Evolutionary conservation across 495 filamentous ascomycete genomes (phyloP), one percentile per base, ranked within the genome.

Genomic region (Xylaria nigripes): DNA sequence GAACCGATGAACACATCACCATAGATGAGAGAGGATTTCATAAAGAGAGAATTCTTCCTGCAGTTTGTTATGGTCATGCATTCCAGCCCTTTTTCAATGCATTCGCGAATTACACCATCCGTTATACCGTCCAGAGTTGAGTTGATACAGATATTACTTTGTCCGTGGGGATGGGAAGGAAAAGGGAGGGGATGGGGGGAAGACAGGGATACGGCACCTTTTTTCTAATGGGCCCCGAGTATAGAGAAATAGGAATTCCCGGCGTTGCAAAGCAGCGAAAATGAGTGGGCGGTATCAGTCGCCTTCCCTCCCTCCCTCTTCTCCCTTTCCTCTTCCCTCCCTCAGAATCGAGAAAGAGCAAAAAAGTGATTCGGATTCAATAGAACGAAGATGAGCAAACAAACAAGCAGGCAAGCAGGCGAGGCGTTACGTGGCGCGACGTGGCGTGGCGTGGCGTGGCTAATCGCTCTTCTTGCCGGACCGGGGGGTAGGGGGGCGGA

Each of bases 1-100:
- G 75, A 81, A 61, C 77, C 77, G 9, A 81, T 81, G 78, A 78
- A 79, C 65, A 80, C 76, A 54, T 80, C 76, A 67, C 76, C 76
- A 69, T 81, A 81, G 73, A 75, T 59, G 59, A 66, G 50, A 56
- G 27, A 61, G 61, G 38, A 29, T 38, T 34, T 55, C 18, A 24
- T 60, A 60, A 63, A 61, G 60, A 67, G 47, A 54, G 50, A 21
- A 42, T 42, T 48, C 56, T 44, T 48, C 54, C 47, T 53, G 45
- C 30, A 18, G 38, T 29, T 22, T 48, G 15, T 50, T 57, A 58
- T 62, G 62, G 40, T 50, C 50, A 55, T 54, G 54, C 61, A 56
- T 45, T 57, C 56, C 58, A 61, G 45, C 56, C 54, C 58, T 57
- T 55, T 56, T 36, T 42, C 53, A 43, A 54, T 57, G 50, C 59